Evolutionary conservation across 1,284 basidiomycete species (phyloP).

Genomic region (Apiotrichum laibachii): DNA sequence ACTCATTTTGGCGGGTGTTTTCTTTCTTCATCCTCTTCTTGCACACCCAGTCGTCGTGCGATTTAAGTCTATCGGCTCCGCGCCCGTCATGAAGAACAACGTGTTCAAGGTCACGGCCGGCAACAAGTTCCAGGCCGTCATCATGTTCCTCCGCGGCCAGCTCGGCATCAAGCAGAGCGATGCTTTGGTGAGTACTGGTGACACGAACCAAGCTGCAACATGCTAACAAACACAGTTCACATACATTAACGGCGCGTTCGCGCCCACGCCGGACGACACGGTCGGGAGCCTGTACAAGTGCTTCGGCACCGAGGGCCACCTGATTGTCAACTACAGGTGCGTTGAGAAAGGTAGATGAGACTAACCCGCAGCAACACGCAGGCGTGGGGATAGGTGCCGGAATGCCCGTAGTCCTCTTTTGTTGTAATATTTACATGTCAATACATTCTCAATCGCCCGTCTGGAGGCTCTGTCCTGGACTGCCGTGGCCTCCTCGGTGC

Average conservation of each 20-base stretch:
- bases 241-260: constrained; percentile 97
- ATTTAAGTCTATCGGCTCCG: constrained; percentile 98
- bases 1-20: too few relatives aligned
- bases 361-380: constrained; percentile 28
- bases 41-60: constrained; percentile 76
- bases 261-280: constrained; percentile 87
- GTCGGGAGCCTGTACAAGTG: constrained; percentile 83
- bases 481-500: too few relatives aligned
- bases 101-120: constrained; percentile 96
- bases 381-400: constrained; percentile 37
- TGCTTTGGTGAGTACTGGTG: constrained; percentile 66
- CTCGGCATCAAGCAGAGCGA: constrained; percentile 84
- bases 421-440: constrained; percentile 8
- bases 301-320: constrained; percentile 85
- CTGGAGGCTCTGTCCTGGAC: too few relatives aligned
- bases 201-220: background rate
- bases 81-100: constrained; percentile 98
- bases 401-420: background rate
- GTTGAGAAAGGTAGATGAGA: constrained; percentile 22
- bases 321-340: constrained; percentile 94
- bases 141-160: constrained; percentile 87
- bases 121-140: constrained; percentile 92
- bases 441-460: background rate
- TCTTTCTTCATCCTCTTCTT: background rate
- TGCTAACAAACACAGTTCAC: constrained; percentile 70